These are phyloP conservation scores for Paramecium caudatum DNA, from an alignment of 73 alveolate genomes.

Conservation along the genomic window DNA sequence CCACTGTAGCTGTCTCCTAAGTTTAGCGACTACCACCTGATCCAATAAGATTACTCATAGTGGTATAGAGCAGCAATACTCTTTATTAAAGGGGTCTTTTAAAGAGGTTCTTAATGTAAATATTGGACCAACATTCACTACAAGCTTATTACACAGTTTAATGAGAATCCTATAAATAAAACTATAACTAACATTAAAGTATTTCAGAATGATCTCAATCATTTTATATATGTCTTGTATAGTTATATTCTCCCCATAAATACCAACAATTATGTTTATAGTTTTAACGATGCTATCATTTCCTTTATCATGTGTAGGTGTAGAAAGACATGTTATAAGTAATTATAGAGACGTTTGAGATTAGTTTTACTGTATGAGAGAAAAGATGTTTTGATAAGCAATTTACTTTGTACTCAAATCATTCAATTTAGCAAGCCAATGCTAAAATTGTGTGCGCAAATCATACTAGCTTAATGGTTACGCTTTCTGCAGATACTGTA, in stretches of 20 bases:
- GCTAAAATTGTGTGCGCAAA: conserved; percentile 32
- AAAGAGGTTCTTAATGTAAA: neutral
- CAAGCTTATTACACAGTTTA: conserved; percentile 20
- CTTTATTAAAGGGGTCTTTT: conserved; percentile 22
- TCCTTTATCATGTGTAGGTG: conserved; percentile 53
- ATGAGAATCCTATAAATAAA: neutral
- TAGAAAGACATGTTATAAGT: conserved; percentile 1
- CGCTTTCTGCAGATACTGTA: conserved; percentile 19
- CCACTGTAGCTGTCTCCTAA: conserved; percentile 48
- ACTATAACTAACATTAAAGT: neutral
- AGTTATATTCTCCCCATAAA: neutral
- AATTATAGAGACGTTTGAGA: conserved; percentile 13
- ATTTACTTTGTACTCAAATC: conserved; percentile 54
- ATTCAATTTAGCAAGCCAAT: conserved; percentile 35
- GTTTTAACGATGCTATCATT: conserved; percentile 54
- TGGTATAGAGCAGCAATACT: neutral
- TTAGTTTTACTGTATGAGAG: neutral
- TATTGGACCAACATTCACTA: conserved; percentile 41
- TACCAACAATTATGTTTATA: conserved; percentile 43
- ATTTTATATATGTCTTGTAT: conserved; percentile 43
- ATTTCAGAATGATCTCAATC: conserved; percentile 1
- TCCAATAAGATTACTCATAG: conserved; percentile 20
- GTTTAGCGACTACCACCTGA: conserved; percentile 32
- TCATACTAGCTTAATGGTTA: conserved; percentile 50
- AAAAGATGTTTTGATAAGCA: conserved; percentile 24